These are phyloP conservation scores for Solanum sejunctum DNA, from an alignment of 257 asterid genomes.

Conservation along the genomic window DNA sequence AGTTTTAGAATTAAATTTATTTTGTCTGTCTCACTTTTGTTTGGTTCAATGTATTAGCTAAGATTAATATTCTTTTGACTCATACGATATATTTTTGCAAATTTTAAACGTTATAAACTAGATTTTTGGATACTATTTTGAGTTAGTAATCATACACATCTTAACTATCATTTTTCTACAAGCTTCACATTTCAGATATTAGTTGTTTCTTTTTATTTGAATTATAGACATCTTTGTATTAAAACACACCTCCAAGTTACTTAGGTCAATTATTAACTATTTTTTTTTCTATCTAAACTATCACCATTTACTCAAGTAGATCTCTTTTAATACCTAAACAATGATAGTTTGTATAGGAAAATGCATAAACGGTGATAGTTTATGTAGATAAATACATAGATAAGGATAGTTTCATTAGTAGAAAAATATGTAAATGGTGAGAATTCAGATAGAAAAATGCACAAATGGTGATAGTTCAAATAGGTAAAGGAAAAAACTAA, in stretches of 20 bases:
- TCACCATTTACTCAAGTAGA: neutral
- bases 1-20: neutral
- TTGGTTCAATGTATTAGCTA: neutral
- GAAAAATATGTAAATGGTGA: too few species aligned
- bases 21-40: neutral
- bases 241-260: neutral
- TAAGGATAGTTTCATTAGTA: too few species aligned
- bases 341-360: neutral
- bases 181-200: too few species aligned
- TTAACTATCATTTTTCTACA: neutral
- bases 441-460: neutral
- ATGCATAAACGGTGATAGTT: too few species aligned
- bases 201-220: neutral
- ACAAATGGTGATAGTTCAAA: neutral
- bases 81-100: too few species aligned
- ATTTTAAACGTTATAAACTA: neutral
- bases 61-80: too few species aligned
- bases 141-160: neutral
- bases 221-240: neutral
- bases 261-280: too few species aligned
- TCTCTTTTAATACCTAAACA: neutral
- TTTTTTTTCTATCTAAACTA: too few species aligned
- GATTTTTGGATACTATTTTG: neutral
- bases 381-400: too few species aligned
- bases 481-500: accelerated